Percentiles rank a stretch among this genome's conserved stretches.
These are phyloP conservation scores for Colletotrichum coccodes DNA, from an alignment of 2,329 filamentous ascomycete genomes.

Conservation along the genomic window DNA sequence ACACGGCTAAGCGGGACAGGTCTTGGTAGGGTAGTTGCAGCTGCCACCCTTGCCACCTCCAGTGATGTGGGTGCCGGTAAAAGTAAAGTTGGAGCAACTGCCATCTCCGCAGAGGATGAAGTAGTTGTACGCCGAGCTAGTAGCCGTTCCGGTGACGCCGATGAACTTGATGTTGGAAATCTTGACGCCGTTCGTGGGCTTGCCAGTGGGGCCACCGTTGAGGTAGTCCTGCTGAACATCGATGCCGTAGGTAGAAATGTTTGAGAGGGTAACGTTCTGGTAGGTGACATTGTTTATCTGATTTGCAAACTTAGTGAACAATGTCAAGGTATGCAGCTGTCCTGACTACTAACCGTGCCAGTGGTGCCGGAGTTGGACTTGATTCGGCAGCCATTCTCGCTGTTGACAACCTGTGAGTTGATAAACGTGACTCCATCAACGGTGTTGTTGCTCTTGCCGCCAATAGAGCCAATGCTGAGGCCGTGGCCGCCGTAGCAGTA, in stretches of 20 bases:
- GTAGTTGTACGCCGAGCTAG: conserved; percentile 50
- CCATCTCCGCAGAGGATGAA: conserved; percentile 64
- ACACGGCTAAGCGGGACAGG: no score
- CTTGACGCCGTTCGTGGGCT: conserved; percentile 59
- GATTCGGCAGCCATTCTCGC: conserved; percentile 61
- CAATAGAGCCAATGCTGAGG: conserved; percentile 54
- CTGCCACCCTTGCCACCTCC: conserved; percentile 53
- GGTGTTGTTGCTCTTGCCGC: conserved; percentile 59
- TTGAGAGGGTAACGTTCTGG: conserved; percentile 51
- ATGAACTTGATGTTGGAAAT: conserved; percentile 59
- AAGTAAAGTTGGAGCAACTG: conserved; percentile 62
- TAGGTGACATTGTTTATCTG: conserved; percentile 49
- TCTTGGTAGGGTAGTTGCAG: not conserved
- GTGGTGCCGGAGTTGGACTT: conserved; percentile 59
- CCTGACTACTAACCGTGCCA: conserved; percentile 46
- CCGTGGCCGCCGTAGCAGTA: conserved; percentile 56
- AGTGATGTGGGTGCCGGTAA: conserved; percentile 57
- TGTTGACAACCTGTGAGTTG: conserved; percentile 59
- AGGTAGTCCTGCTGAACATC: conserved; percentile 57
- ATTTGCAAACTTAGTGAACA: no score
- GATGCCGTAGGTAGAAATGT: conserved; percentile 52
- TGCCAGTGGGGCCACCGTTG: conserved; percentile 56
- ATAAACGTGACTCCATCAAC: conserved; percentile 62
- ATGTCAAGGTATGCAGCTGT: no score
- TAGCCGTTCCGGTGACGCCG: conserved; percentile 54